A percentile compares a stretch with the other conserved stretches of the same genome.
Evolutionary conservation across 352 stramenopile species (phyloP).

Genomic region (Globisporangium nodosum): DNA sequence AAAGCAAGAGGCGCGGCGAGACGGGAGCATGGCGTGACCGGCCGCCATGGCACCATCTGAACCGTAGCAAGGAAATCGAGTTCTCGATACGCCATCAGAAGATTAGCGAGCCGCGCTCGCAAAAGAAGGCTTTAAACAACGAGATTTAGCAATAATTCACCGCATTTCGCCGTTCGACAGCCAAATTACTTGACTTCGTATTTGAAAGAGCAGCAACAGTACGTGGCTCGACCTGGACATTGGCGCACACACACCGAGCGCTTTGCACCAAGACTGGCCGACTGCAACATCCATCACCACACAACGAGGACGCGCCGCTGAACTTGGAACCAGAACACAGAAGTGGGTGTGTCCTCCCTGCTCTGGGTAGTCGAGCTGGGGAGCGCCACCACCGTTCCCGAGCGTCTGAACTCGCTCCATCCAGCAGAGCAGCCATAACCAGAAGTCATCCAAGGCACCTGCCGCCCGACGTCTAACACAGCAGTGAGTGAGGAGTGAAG

Average conservation of each 20-base stretch:
- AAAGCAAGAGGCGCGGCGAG: not conserved
- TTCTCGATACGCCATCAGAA: not conserved
- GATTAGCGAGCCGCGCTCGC: not conserved
- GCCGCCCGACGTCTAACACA: no score
- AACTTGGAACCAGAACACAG: constrained; percentile 13
- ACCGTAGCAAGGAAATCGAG: not conserved
- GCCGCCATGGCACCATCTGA: not conserved
- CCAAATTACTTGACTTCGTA: not conserved
- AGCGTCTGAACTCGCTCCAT: not conserved
- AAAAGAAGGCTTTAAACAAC: not conserved
- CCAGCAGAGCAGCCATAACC: not conserved
- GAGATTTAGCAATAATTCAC: not conserved
- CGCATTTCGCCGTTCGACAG: not conserved
- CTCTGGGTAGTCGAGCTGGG: not conserved
- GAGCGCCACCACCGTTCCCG: not conserved
- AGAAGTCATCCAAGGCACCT: not conserved
- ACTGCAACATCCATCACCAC: not conserved
- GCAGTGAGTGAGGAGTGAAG: no score
- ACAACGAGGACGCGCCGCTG: not conserved
- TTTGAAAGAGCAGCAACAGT: no score
- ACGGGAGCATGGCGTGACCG: not conserved
- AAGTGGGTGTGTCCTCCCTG: not conserved
- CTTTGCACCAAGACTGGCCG: no score
- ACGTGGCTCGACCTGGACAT: not conserved
- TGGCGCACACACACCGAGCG: not conserved